These are phyloP conservation scores for Xylaria castorea DNA, from an alignment of 495 filamentous ascomycete species.

Conservation along the genomic window DNA sequence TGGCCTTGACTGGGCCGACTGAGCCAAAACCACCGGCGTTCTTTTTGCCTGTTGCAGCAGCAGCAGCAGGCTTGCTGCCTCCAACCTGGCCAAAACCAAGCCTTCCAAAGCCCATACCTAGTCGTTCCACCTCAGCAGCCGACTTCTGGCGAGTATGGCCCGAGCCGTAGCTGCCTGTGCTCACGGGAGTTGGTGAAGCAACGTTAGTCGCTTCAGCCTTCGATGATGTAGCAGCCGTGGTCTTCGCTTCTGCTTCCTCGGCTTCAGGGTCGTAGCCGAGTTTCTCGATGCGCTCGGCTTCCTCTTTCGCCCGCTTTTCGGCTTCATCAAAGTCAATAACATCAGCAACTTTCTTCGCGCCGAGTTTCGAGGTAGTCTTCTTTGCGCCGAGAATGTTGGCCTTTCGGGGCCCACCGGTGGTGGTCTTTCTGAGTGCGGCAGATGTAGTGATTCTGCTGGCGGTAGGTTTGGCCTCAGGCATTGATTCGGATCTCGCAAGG, in stretches of 20 bases:
- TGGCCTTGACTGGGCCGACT: slow-evolving; percentile 70
- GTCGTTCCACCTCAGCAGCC: slow-evolving; percentile 77
- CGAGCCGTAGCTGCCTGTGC: slow-evolving; percentile 69
- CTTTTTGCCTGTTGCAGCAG: slow-evolving; percentile 70
- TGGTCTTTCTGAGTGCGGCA: slow-evolving; percentile 75
- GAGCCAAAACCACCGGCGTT: slow-evolving; percentile 87
- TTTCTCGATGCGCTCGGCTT: slow-evolving; percentile 94
- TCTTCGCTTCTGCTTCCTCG: slow-evolving; percentile 70
- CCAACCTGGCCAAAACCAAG: slow-evolving; percentile 92
- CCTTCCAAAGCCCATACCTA: slow-evolving; percentile 88
- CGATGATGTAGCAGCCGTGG: slow-evolving; percentile 48
- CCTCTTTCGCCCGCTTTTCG: slow-evolving; percentile 95
- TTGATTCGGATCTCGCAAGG: slow-evolving; percentile 64
- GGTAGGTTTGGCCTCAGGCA: slow-evolving; percentile 50
- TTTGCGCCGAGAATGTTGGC: slow-evolving; percentile 87
- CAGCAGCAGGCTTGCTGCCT: slow-evolving; percentile 61
- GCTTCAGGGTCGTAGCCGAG: slow-evolving; percentile 97
- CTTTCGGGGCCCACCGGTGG: slow-evolving; percentile 71
- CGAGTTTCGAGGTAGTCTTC: slow-evolving; percentile 79
- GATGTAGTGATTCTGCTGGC: slow-evolving; percentile 76
- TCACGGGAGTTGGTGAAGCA: slow-evolving; percentile 76
- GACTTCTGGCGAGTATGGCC: slow-evolving; percentile 64
- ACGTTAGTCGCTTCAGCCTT: slow-evolving; percentile 63
- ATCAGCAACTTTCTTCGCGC: slow-evolving; percentile 87
- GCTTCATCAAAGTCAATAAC: slow-evolving; percentile 95